Evolutionary conservation across 2,329 filamentous ascomycete species (phyloP), one percentile per base, ranked within the genome.

Genomic region (Fusarium sp.): DNA sequence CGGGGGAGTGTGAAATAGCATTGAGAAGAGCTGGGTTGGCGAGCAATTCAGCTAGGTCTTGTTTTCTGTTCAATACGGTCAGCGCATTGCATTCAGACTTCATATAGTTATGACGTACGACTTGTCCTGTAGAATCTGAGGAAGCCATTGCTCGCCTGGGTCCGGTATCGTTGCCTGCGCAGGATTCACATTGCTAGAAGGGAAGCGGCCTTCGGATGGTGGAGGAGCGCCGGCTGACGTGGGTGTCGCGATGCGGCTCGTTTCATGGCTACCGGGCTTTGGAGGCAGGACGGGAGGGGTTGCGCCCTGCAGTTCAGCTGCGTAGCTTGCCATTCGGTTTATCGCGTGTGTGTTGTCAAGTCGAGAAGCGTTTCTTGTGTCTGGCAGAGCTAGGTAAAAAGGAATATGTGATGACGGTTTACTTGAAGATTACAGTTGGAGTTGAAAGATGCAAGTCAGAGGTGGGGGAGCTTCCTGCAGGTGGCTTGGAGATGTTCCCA

Each of bases 101-200:
- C 77, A 66, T 73, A 79, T 75, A 36, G 63, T 6, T 38, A 42
- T 59, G 56, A 82, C 88, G 69, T 83, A 97, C 94, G 92, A 90
- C 83, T 96, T 97, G 75, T 96, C 92, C 75, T 92, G 88, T 3
- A 98, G 82, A 14, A 89, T 82, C 63, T 88, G 87, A 2, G 94
- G 94, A 4, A 97, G 84, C 94, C 94, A 97, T 67, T 90, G 87
- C 53, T 92, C 89, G 20, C 90, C 88, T 0, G 88, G 88, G 70
- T 91, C 89, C 5, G 84, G 81, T 40, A 84, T 80, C 3, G 78
- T 75, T 17, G 81, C 78, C 39, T 79, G 75, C n/a, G 75, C 71
- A 39, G 66, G 68, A 42, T 69, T 62, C 15, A 74, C 58, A 18
- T 57, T 57, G 22, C 65, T 68, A 26, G 60, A 52, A 15, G 68